A percentile compares a stretch with the other conserved stretches of the same genome.
phyloP scores from a whole-genome alignment of 1,284 basidiomycete genomes.

The Sanghuangporus weigelae region DNA sequence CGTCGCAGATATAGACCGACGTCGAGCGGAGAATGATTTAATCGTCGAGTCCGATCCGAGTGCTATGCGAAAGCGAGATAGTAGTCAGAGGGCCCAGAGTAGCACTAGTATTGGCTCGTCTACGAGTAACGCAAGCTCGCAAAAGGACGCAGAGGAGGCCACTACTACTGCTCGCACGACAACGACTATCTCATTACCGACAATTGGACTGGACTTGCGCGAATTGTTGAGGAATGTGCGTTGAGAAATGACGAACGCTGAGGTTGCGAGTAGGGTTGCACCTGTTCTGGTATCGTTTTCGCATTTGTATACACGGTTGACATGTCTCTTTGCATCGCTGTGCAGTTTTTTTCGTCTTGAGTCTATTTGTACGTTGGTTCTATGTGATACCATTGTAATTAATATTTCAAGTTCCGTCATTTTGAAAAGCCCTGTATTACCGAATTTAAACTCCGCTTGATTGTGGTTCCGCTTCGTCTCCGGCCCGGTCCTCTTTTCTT shows the following conservation, averaged over 20 bases:
- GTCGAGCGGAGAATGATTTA: constrained; percentile 49
- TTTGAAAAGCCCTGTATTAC: too few relatives aligned
- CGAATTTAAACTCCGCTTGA: too few relatives aligned
- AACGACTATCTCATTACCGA: constrained; percentile 14
- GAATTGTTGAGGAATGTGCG: constrained; percentile 18
- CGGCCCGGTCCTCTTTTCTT: too few relatives aligned
- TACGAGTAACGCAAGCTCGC: neutral
- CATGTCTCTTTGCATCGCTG: neutral
- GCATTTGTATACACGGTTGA: constrained; percentile 1
- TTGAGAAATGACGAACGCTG: neutral
- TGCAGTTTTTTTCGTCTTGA: neutral
- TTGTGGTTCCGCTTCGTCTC: too few relatives aligned
- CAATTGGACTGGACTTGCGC: constrained; percentile 21
- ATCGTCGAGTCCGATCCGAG: neutral
- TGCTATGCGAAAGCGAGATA: neutral
- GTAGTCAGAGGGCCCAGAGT: neutral
- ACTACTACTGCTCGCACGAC: neutral
- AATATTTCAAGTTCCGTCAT: too few relatives aligned
- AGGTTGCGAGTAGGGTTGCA: neutral
- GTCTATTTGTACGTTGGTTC: too few relatives aligned
- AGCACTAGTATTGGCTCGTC: neutral
- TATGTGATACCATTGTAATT: too few relatives aligned
- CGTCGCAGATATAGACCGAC: constrained; percentile 84
- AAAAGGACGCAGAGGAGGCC: neutral
- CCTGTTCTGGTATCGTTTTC: neutral